A percentile compares a stretch with the other conserved stretches of the same genome.
phyloP scores from a whole-genome alignment of 2,329 filamentous ascomycete species.

The Penicillium sp. region DNA sequence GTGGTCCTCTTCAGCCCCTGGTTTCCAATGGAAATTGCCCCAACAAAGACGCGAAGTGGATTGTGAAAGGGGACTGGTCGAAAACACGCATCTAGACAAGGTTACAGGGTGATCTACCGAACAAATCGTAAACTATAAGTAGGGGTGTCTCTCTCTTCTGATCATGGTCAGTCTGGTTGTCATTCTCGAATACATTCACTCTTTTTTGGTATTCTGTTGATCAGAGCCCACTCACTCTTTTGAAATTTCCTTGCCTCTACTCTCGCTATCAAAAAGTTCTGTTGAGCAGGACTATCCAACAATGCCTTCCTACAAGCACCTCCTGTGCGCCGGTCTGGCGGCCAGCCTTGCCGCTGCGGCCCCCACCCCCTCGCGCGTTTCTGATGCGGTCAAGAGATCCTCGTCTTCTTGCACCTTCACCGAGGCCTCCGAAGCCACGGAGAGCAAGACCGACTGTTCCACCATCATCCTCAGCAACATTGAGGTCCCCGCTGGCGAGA shows the following conservation, averaged over 20 bases:
- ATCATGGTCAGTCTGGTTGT: background rate
- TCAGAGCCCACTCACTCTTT: background rate
- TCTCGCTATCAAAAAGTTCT: slow-evolving; percentile 12
- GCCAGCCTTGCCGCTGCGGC: slow-evolving; percentile 23
- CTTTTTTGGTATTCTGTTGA: slow-evolving; percentile 2
- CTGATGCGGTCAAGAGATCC: slow-evolving; percentile 24
- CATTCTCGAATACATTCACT: background rate
- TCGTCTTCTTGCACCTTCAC: slow-evolving; percentile 56
- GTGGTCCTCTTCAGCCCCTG: background rate
- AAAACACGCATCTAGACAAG: no score
- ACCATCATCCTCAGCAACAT: slow-evolving; percentile 44
- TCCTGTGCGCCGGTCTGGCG: slow-evolving; percentile 17
- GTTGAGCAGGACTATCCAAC: slow-evolving; percentile 22
- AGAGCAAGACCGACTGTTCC: slow-evolving; percentile 54
- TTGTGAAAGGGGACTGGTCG: background rate
- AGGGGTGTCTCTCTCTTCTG: background rate
- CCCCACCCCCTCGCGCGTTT: slow-evolving; percentile 22
- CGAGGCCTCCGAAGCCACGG: slow-evolving; percentile 49
- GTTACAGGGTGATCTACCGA: background rate
- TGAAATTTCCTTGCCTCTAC: background rate
- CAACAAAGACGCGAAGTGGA: background rate
- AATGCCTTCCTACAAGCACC: slow-evolving; percentile 20
- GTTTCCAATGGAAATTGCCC: background rate
- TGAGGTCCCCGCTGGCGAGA: slow-evolving; percentile 14
- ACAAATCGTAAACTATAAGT: background rate